Evolutionary conservation across 768 basidiomycete species (phyloP), one percentile per base, ranked within the genome.

Genomic region (Lactarius psammicola): DNA sequence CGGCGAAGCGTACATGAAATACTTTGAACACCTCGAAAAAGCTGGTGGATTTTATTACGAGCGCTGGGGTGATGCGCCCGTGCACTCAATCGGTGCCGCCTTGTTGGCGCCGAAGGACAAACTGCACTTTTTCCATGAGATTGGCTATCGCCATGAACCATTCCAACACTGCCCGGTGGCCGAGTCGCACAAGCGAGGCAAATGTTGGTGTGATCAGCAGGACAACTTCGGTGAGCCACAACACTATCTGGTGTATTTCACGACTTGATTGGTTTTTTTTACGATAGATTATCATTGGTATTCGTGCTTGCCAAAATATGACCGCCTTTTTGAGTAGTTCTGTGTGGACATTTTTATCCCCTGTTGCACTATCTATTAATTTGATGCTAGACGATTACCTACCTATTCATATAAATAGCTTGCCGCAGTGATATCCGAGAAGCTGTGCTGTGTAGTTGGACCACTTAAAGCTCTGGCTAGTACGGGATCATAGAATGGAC

Each of bases 81-180:
- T 88, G 6, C 87, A 88, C 74, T 84, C 82, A 46, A 94, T 98
- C 64, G 96, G 91, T 40, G 95, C 90, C 1, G 89, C 95, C 0
- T 80, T 98, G 10, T 92, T 98, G 69, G 89, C 93, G 0, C 83
- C 82, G 74, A 95, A 92, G 74, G 89, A 93, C 20, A 90, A 94
- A 76, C 87, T 98, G 51, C 92, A 97, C 75, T 98, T 93, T 80
- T 98, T 98, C 81, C 85, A 89, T 69, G 94, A 98, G 72, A 92
- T 98, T 59, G 95, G 88, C 4, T 98, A 97, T 74, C 83, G 87
- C 38, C 95, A 98, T 71, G 88, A 93, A 71, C 94, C 94, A 13
- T 98, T 98, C 85, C 92, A 94, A 75, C 94, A 94, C 75, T 94
- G 95, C 75, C 89, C 89, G 0, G 85, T 87, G 76, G 88, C 86